Conservation (phyloP, 192 early-diverging fungal genomes). For the Podochytrium sp. region DNA sequence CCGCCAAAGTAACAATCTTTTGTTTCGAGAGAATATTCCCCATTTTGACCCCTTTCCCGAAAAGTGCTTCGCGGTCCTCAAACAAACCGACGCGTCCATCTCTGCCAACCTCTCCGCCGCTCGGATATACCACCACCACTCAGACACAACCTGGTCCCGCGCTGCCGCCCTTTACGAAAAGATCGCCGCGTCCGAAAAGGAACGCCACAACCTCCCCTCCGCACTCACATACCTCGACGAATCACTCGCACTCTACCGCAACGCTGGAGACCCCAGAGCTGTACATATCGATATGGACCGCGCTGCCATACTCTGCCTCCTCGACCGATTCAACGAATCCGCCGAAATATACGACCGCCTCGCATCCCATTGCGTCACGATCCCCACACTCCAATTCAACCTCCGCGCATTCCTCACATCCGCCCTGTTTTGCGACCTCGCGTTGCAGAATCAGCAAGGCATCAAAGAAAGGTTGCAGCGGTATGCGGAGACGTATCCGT, state of each 20-base stretch:
- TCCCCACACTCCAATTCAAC: conserved; percentile 7
- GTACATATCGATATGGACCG: conserved; percentile 5
- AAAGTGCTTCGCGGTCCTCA: conserved; percentile 24
- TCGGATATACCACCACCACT: not conserved
- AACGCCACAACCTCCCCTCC: not conserved
- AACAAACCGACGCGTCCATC: not conserved
- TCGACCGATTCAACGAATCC: not conserved
- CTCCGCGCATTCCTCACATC: not conserved
- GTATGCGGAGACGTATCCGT: not conserved
- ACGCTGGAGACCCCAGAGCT: not conserved
- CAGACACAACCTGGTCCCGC: not conserved
- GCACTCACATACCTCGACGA: conserved; percentile 7
- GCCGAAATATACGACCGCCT: conserved; percentile 14
- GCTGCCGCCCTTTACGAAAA: conserved; percentile 25
- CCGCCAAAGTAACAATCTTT: too few relatives aligned
- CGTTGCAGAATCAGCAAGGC: not conserved
- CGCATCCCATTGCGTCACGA: conserved; percentile 4
- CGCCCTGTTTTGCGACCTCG: conserved; percentile 9
- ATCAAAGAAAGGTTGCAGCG: not conserved
- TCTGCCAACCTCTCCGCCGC: conserved; percentile 1
- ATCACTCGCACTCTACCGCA: conserved; percentile 1
- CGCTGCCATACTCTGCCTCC: not conserved
- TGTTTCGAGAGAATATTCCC: too few relatives aligned
- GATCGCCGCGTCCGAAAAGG: not conserved
- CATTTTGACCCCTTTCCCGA: too few relatives aligned